Conservation (phyloP, 805 yeast genomes). For the Ogataea pini region DNA sequence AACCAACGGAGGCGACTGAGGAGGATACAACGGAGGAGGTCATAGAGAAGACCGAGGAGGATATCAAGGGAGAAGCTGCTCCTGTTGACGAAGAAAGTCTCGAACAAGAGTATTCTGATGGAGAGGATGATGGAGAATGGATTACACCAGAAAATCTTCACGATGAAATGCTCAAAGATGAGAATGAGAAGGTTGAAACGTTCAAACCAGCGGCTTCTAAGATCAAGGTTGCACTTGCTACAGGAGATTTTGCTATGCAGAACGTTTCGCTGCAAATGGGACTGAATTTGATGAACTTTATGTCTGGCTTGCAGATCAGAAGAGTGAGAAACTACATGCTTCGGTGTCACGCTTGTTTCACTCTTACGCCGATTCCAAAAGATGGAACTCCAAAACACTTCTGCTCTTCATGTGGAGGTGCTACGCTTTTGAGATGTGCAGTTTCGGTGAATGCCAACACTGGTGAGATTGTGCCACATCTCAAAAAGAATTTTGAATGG, state of each 20-base stretch:
- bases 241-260: conserved; percentile 98
- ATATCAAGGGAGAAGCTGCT: background rate
- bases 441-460: conserved; percentile 78
- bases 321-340: conserved; percentile 89
- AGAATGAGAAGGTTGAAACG: conserved; percentile 55
- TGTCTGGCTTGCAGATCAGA: conserved; percentile 81
- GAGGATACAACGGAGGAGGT: conserved; percentile 9
- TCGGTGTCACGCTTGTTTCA: conserved; percentile 97
- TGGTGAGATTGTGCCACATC: conserved; percentile 84
- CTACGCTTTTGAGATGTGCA: conserved; percentile 85
- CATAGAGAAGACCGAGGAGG: conserved; percentile 3
- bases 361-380: conserved; percentile 73
- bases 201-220: conserved; percentile 34
- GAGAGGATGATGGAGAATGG: conserved; percentile 87
- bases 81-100: conserved; percentile 15
- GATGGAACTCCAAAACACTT: conserved; percentile 79
- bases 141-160: conserved; percentile 84
- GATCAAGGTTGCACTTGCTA: conserved; percentile 81
- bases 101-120: conserved; percentile 56
- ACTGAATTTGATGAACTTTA: conserved; percentile 76
- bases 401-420: conserved; percentile 95
- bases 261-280: conserved; percentile 93
- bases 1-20: conserved; percentile 5
- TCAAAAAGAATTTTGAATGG: conserved; percentile 94
- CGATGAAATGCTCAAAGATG: conserved; percentile 68